Evolutionary conservation across 768 basidiomycete genomes (phyloP).

Genomic region (Crucibulum laeve): DNA sequence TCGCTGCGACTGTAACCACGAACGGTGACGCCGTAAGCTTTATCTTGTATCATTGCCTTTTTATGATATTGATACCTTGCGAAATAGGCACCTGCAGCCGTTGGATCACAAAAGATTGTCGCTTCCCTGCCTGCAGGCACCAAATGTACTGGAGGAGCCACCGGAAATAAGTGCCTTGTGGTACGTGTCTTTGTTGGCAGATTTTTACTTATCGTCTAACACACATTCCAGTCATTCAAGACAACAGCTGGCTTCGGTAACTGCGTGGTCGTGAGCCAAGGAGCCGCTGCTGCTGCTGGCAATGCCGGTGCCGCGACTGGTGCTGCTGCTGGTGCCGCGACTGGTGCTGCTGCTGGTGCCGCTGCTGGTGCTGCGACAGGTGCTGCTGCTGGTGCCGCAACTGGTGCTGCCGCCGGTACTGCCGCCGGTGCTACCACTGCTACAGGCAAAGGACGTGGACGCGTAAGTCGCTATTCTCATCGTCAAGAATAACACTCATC

Average conservation of each 20-base stretch:
- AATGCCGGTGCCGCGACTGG: conserved; percentile 8
- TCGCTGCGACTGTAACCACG: conserved; percentile 29
- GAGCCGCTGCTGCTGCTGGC: conserved; percentile 14
- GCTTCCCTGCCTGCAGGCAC: conserved; percentile 45
- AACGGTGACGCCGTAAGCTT: conserved; percentile 45
- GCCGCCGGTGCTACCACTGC: too few species aligned
- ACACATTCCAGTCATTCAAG: conserved; percentile 31
- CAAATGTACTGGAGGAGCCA: conserved; percentile 44
- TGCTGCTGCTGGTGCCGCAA: conserved; percentile 7
- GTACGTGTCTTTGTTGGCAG: conserved; percentile 20
- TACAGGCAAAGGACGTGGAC: too few species aligned
- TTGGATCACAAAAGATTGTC: conserved; percentile 33
- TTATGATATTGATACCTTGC: background rate
- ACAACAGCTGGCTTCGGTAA: conserved; percentile 50
- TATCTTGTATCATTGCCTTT: background rate
- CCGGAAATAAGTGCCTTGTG: conserved; percentile 43
- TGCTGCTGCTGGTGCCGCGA: conserved; percentile 7
- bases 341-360: conserved; percentile 9
- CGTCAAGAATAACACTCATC: too few species aligned
- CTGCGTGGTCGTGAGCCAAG: conserved; percentile 45
- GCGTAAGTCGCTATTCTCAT: too few species aligned
- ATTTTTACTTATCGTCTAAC: background rate
- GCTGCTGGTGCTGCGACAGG: conserved; percentile 12
- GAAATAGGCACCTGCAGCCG: conserved; percentile 29
- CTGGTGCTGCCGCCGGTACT: too few species aligned